Conservation (phyloP, 345 rosid species). For the Citrus medica region DNA sequence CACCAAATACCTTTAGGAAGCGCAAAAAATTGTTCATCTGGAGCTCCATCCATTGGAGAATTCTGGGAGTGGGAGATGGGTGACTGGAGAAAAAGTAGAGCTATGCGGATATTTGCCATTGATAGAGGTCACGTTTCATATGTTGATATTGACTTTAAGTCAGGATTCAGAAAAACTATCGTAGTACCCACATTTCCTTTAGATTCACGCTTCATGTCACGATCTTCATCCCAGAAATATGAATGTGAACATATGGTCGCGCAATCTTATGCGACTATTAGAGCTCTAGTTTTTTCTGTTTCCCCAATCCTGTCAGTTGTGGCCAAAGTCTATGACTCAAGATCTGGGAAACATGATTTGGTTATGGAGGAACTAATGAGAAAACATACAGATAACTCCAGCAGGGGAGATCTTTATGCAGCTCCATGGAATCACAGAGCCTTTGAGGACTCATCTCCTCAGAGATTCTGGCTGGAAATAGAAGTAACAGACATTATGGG, state of each 20-base stretch:
- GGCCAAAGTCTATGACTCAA: conserved; percentile 72
- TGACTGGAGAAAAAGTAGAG: conserved; percentile 91
- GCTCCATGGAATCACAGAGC: conserved; percentile 89
- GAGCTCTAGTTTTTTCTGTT: conserved; percentile 79
- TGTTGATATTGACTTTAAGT: conserved; percentile 60
- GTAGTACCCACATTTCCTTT: conserved; percentile 87
- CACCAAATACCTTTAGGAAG: conserved; percentile 38
- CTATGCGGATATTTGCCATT: conserved; percentile 77
- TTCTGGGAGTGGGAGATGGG: conserved; percentile 99
- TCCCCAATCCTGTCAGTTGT: conserved; percentile 61
- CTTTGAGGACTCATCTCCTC: conserved; percentile 82
- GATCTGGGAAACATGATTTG: conserved; percentile 45
- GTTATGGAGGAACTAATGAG: conserved; percentile 79
- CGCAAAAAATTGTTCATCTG: conserved; percentile 55
- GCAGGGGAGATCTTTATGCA: conserved; percentile 65
- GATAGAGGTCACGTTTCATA: conserved; percentile 90
- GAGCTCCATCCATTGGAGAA: conserved; percentile 46
- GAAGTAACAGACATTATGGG: conserved; percentile 62
- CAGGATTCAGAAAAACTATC: conserved; percentile 56
- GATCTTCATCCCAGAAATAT: conserved; percentile 49
- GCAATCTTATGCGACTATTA: conserved; percentile 71
- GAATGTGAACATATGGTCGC: conserved; percentile 70
- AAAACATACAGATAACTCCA: conserved; percentile 38
- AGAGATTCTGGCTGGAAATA: conserved; percentile 85
- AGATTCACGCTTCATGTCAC: conserved; percentile 89